Percentiles rank a stretch among this genome's conserved stretches.
Conservation (phyloP, 2,329 filamentous ascomycete genomes). For the Trichoderma polysporum region DNA sequence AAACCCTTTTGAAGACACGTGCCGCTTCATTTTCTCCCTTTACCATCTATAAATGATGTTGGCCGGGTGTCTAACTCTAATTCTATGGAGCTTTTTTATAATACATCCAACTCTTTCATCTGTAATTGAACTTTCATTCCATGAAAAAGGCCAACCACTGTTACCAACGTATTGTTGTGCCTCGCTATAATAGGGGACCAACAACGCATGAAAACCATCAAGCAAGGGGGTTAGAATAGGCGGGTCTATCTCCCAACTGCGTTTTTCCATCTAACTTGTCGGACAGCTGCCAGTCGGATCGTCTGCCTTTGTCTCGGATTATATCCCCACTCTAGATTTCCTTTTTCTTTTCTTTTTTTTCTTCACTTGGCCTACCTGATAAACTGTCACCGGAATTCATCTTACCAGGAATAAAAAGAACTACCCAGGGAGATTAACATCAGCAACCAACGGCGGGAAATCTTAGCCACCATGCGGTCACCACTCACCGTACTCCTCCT, state of each 20-base stretch:
- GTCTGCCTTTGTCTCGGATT: not conserved
- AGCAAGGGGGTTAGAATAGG: not conserved
- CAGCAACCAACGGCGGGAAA: not conserved
- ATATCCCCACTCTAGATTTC: not conserved
- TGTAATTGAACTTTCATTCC: not conserved
- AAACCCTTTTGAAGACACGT: not conserved
- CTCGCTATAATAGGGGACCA: not conserved
- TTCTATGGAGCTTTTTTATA: not conserved
- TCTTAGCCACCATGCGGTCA: not conserved
- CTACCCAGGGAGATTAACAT: not conserved
- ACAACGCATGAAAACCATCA: not conserved
- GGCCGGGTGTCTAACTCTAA: not conserved
- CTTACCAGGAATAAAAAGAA: not conserved
- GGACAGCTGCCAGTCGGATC: constrained; percentile 6
- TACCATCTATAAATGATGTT: not conserved
- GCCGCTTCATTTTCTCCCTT: not conserved
- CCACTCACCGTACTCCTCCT: constrained; percentile 19
- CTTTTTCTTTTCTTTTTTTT: not conserved
- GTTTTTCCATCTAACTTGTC: not conserved
- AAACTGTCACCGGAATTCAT: not conserved
- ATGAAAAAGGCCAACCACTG: not conserved
- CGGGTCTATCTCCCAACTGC: not conserved
- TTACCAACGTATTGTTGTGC: not conserved
- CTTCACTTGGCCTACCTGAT: not conserved
- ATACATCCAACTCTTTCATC: not conserved